Evolutionary conservation across 1,284 basidiomycete genomes (phyloP), one percentile per base, ranked within the genome.

Genomic region (Ceratobasidium sp.): DNA sequence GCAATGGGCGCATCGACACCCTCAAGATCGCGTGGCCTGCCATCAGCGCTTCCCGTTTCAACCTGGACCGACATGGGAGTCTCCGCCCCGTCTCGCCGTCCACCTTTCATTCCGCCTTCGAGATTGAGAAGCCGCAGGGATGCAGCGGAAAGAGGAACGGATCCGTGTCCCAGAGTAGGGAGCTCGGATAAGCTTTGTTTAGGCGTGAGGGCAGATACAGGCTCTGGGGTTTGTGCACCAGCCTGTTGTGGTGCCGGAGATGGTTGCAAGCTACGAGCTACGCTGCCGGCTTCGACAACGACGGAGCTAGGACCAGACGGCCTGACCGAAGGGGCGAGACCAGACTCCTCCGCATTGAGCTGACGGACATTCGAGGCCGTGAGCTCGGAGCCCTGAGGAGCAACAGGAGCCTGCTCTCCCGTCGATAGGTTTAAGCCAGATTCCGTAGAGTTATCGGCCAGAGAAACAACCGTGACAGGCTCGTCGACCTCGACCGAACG

Each of bases 11-110:
- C 35, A 43, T 67, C 64, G 55, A 67, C 64, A 18, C 52, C 64
- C 46, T 67, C 64, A 3, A 67, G 64, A 30, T 67, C 64, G 41
- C 64, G 64, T 38, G 49, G 72, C 50, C 46, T 73, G 2, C 71
- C 71, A 30, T 67, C 71, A 18, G 30, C 66, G 28, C 74, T 75
- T 21, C 74, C 74, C 1, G 63, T 75, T 49, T 75, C 74, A 38
- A 75, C 74, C 54, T 73, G 35, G 8, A 75, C 47, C 23, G 74
- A 75, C 69, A 71, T 64, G 30, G 73, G 73, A 21, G 73, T 74
- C 26, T 70, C 73, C 44, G 62, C 41, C 5, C 73, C 73, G 44
- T 28, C 38, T 6, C 28, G 64, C 7, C 21, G 54, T 9, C 49
- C 64, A n/a, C 64, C 41, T 28, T 52, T 52, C 46, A 44, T 67